Conservation (phyloP, 805 yeast genomes). For the Candida rishiriensis region DNA sequence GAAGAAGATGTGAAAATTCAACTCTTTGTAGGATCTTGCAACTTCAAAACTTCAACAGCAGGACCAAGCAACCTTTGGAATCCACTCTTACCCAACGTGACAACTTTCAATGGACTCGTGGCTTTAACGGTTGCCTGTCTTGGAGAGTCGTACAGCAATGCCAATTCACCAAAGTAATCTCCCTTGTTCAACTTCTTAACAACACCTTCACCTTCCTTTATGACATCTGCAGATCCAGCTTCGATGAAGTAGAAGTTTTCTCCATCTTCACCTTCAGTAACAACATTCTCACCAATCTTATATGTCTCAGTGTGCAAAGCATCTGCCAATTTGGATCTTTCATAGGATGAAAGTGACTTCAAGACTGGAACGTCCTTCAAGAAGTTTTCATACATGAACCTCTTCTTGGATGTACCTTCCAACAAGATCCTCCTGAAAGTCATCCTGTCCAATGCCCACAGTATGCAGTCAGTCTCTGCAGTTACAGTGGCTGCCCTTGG, state of each 20-base stretch:
- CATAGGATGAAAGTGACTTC: constrained; percentile 65
- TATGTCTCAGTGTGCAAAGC: constrained; percentile 79
- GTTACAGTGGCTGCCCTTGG: constrained; percentile 95
- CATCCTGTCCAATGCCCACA: constrained; percentile 92
- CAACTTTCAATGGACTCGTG: constrained; percentile 70
- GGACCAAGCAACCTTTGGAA: constrained; percentile 94
- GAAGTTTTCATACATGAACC: constrained; percentile 86
- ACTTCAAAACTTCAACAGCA: constrained; percentile 80
- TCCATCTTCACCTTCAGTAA: constrained; percentile 82
- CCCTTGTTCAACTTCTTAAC: constrained; percentile 66
- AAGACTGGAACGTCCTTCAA: constrained; percentile 83
- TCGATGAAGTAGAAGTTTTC: constrained; percentile 72
- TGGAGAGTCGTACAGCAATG: constrained; percentile 84
- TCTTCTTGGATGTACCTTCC: constrained; percentile 86
- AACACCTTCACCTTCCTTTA: constrained; percentile 55
- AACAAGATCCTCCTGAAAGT: constrained; percentile 89
- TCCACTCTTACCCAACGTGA: constrained; percentile 87
- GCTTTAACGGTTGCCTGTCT: constrained; percentile 93
- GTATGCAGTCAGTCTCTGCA: constrained; percentile 63
- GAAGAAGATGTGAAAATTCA: too few relatives aligned
- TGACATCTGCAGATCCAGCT: constrained; percentile 77
- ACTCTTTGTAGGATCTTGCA: constrained; percentile 72
- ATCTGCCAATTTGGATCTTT: constrained; percentile 89
- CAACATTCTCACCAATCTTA: constrained; percentile 67
- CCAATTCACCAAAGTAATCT: constrained; percentile 95